Percentiles rank a stretch among this genome's conserved stretches.
Evolutionary conservation across 1,139 yeast species (phyloP).

Genomic region (Suhomyces bolitotheri): DNA sequence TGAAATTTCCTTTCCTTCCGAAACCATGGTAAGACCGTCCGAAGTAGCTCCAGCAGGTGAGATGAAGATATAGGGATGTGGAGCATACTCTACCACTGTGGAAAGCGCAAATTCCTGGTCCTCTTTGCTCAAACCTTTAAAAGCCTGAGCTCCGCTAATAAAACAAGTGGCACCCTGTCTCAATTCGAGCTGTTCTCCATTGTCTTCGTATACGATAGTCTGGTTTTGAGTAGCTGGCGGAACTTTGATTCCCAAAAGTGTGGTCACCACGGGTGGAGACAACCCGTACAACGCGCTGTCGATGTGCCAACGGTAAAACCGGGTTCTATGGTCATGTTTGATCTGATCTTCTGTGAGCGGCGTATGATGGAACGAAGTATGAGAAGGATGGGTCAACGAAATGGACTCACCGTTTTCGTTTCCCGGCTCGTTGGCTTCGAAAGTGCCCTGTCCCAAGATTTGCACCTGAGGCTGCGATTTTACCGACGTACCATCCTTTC

Average conservation of each 20-base stretch:
- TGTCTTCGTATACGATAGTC: constrained; percentile 59
- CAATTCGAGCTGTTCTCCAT: constrained; percentile 61
- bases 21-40: constrained; percentile 82
- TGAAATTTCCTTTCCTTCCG: constrained; percentile 70
- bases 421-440: constrained; percentile 68
- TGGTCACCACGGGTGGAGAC: constrained; percentile 83
- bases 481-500: constrained; percentile 77
- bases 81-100: constrained; percentile 83
- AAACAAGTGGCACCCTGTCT: constrained; percentile 88
- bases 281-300: constrained; percentile 85
- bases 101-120: constrained; percentile 72
- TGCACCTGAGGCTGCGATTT: constrained; percentile 86
- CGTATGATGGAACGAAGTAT: constrained; percentile 71
- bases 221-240: constrained; percentile 55
- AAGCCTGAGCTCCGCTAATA: constrained; percentile 78
- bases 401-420: constrained; percentile 59
- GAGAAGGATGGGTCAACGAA: constrained; percentile 77
- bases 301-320: constrained; percentile 91
- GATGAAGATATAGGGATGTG: constrained; percentile 86
- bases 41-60: constrained; percentile 78
- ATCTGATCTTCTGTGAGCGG: constrained; percentile 63
- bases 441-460: constrained; percentile 79
- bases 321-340: constrained; percentile 59
- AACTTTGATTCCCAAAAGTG: constrained; percentile 78
- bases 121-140: constrained; percentile 60